Evolutionary conservation across 106 monocot species (phyloP).

Genomic region (Xerophyta viscosa): DNA sequence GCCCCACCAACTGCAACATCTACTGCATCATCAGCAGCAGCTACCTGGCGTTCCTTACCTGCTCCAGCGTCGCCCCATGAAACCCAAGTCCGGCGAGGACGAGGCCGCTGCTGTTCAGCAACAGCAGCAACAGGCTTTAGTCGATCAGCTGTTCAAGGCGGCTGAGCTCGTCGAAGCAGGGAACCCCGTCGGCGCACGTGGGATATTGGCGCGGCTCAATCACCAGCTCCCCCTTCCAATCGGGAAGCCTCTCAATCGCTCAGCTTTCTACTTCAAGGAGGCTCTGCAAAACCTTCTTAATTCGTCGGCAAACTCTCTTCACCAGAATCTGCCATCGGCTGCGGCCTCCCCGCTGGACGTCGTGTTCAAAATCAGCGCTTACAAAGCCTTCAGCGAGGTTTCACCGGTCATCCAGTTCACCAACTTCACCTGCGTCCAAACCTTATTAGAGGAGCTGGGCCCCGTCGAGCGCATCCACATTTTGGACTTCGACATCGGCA

Average conservation of each 20-base stretch:
- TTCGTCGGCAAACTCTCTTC: background rate
- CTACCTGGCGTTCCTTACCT: background rate
- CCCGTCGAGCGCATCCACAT: slow-evolving; percentile 51
- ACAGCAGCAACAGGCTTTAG: slow-evolving; percentile 42
- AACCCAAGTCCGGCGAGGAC: slow-evolving; percentile 13
- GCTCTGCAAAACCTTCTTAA: slow-evolving; percentile 34
- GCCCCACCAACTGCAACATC: background rate
- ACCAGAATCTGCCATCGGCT: slow-evolving; percentile 9
- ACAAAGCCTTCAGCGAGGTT: slow-evolving; percentile 76
- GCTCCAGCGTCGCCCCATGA: slow-evolving; percentile 17
- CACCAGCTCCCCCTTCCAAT: slow-evolving; percentile 59
- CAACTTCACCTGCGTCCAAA: slow-evolving; percentile 75
- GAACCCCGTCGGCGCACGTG: slow-evolving; percentile 58
- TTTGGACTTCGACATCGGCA: slow-evolving; percentile 79
- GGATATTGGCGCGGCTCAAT: slow-evolving; percentile 99
- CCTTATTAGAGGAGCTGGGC: slow-evolving; percentile 66
- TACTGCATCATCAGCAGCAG: background rate
- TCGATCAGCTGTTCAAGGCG: slow-evolving; percentile 67
- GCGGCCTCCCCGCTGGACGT: slow-evolving; percentile 40
- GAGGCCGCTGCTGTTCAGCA: slow-evolving; percentile 7
- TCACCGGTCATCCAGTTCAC: slow-evolving; percentile 81
- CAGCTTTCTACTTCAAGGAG: slow-evolving; percentile 87
- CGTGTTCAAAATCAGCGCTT: slow-evolving; percentile 59
- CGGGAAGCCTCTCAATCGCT: slow-evolving; percentile 73
- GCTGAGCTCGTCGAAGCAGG: slow-evolving; percentile 76